A percentile compares a stretch with the other conserved stretches of the same genome.
Conservation (phyloP, 202 grass and related monocot genomes). For the Zizania palustris region DNA sequence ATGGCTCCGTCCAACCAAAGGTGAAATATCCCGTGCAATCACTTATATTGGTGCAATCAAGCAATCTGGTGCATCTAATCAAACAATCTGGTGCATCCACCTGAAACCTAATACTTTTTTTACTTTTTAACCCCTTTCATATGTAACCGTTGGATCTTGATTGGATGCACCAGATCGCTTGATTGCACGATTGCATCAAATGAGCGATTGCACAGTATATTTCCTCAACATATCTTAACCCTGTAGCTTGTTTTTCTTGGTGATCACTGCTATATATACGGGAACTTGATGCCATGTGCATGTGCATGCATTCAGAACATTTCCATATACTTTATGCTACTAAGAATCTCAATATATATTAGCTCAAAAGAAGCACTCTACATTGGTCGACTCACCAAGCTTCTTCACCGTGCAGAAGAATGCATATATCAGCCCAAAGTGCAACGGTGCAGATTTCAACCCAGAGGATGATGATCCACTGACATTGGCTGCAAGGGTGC, state of each 20-base stretch:
- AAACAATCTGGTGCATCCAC: too few species aligned
- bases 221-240: not conserved
- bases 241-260: conserved; percentile 1
- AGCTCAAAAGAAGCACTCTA: not conserved
- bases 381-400: not conserved
- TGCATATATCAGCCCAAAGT: conserved; percentile 32
- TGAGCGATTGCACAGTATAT: too few species aligned
- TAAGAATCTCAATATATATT: not conserved
- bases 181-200: too few species aligned
- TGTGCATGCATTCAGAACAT: not conserved
- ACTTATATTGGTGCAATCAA: too few species aligned
- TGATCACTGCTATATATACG: not conserved
- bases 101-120: too few species aligned
- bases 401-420: conserved; percentile 42
- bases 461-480: conserved; percentile 36
- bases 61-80: too few species aligned
- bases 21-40: too few species aligned
- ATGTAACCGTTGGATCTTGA: too few species aligned
- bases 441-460: conserved; percentile 39
- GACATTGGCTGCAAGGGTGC: conserved; percentile 37
- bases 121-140: too few species aligned
- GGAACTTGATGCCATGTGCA: not conserved
- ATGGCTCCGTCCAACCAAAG: conserved; percentile 45
- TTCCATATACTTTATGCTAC: not conserved
- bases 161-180: too few species aligned